These are phyloP conservation scores for Penicillium ochrochloron DNA, from an alignment of 495 filamentous ascomycete genomes.

Conservation along the genomic window DNA sequence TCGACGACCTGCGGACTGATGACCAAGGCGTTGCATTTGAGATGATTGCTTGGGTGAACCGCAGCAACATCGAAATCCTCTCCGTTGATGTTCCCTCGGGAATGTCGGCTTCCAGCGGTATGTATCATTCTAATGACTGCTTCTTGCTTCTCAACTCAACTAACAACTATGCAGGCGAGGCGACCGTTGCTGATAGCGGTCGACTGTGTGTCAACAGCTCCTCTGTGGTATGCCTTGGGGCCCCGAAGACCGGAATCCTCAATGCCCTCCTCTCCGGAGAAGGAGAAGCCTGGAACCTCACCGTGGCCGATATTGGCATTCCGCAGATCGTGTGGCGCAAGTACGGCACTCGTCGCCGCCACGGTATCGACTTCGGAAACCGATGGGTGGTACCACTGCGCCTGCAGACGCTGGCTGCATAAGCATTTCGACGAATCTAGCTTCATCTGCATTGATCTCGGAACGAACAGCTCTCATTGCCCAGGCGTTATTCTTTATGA, in stretches of 20 bases:
- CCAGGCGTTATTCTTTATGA: constrained; percentile 12
- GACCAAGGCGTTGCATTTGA: constrained; percentile 83
- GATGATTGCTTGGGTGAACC: constrained; percentile 85
- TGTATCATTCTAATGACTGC: constrained; percentile 23
- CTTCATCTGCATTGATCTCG: constrained; percentile 12
- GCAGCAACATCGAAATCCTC: constrained; percentile 74
- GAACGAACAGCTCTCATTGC: constrained; percentile 4
- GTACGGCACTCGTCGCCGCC: constrained; percentile 75
- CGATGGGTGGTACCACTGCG: constrained; percentile 72
- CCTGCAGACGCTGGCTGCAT: constrained; percentile 36
- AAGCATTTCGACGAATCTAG: background rate
- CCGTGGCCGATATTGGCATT: constrained; percentile 85
- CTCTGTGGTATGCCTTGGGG: constrained; percentile 80
- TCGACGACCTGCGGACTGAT: constrained; percentile 79
- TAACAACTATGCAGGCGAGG: constrained; percentile 43
- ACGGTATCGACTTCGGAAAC: constrained; percentile 83
- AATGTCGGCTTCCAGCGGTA: constrained; percentile 77
- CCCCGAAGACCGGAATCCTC: constrained; percentile 81
- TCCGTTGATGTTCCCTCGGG: constrained; percentile 88
- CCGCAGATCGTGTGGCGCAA: constrained; percentile 82
- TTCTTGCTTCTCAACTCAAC: constrained; percentile 33
- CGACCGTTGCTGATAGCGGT: constrained; percentile 65
- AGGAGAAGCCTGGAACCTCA: constrained; percentile 66
- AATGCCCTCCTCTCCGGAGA: constrained; percentile 68
- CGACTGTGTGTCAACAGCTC: constrained; percentile 74